These are phyloP conservation scores for Vitis rupestris DNA, from an alignment of 164 flowering plant species.

Conservation along the genomic window DNA sequence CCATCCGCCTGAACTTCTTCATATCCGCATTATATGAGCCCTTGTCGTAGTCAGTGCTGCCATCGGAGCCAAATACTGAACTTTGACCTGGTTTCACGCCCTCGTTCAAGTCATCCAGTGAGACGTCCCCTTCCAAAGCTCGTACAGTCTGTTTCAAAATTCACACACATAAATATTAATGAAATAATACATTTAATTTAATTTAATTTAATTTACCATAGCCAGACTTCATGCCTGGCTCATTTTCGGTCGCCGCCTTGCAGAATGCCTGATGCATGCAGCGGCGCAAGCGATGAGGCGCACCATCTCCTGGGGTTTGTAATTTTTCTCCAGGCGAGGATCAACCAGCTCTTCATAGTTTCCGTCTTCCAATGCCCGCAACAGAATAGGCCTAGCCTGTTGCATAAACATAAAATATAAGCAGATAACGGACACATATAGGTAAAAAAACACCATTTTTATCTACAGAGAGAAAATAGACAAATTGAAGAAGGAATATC, in stretches of 20 bases:
- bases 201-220: too few species aligned
- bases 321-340: slow-evolving; percentile 49
- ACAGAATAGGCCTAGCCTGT: slow-evolving; percentile 77
- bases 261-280: slow-evolving; percentile 66
- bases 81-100: slow-evolving; percentile 36
- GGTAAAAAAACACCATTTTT: neutral
- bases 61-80: slow-evolving; percentile 20
- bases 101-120: slow-evolving; percentile 54
- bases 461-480: neutral
- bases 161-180: neutral
- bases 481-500: slow-evolving; percentile 1
- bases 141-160: slow-evolving; percentile 52
- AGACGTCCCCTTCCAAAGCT: slow-evolving; percentile 71
- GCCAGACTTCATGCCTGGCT: slow-evolving; percentile 51
- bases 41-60: slow-evolving; percentile 31
- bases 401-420: neutral
- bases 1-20: slow-evolving; percentile 36
- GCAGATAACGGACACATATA: neutral
- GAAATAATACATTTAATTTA: neutral
- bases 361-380: slow-evolving; percentile 41
- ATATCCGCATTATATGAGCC: slow-evolving; percentile 37
- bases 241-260: slow-evolving; percentile 68
- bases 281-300: slow-evolving; percentile 70
- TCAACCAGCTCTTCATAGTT: slow-evolving; percentile 50
- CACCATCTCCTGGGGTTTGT: slow-evolving; percentile 46